Evolutionary conservation across 2,329 filamentous ascomycete species (phyloP).

Genomic region (Fusarium transvaalense): DNA sequence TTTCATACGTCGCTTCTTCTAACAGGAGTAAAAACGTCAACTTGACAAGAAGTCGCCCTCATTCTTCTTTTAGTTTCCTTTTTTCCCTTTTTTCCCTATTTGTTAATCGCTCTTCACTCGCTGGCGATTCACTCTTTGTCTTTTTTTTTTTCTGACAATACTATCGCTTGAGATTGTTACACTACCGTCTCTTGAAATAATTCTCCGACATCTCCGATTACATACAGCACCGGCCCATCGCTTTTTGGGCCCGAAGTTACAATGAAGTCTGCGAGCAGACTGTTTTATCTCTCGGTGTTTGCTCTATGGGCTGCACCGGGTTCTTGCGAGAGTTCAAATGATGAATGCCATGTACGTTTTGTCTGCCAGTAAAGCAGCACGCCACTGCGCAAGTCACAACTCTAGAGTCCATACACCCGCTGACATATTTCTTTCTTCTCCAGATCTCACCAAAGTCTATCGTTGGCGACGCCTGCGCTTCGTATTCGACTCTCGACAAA

Average conservation of each 20-base stretch:
- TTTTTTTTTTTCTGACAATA: neutral
- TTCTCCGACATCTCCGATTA: neutral
- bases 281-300: conserved; percentile 69
- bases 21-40: conserved; percentile 10
- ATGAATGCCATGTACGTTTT: conserved; percentile 67
- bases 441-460: conserved; percentile 91
- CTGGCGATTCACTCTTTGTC: conserved; percentile 9
- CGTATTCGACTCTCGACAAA: conserved; percentile 88
- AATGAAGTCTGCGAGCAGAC: conserved; percentile 67
- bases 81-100: neutral
- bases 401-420: conserved; percentile 42
- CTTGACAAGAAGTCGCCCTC: conserved; percentile 4
- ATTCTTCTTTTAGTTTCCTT: neutral
- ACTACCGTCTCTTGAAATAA: neutral
- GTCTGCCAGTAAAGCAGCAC: neutral
- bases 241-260: conserved; percentile 28
- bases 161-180: conserved; percentile 1
- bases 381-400: neutral
- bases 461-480: conserved; percentile 93
- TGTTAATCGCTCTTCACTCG: conserved; percentile 31
- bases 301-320: conserved; percentile 65
- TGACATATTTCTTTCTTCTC: conserved; percentile 51
- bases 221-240: conserved; percentile 8
- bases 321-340: conserved; percentile 59
- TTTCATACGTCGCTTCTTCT: conserved; percentile 46